These are phyloP conservation scores for Eucalyptus polyanthemos DNA, from an alignment of 345 rosid genomes.

Conservation along the genomic window DNA sequence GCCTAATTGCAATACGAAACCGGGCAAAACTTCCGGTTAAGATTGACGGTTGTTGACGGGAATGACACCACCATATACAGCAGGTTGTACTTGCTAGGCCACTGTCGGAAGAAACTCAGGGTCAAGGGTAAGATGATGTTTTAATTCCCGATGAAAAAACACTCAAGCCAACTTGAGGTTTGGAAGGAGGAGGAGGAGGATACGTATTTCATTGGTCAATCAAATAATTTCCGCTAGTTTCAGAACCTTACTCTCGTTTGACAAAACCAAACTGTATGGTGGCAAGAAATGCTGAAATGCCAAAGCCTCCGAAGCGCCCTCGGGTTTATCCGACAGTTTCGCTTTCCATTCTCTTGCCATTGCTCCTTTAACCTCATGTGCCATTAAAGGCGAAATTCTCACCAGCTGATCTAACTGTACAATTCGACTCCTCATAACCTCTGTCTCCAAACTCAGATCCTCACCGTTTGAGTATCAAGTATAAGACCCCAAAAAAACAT, in stretches of 20 bases:
- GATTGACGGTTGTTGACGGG: neutral
- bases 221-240: slow-evolving; percentile 1
- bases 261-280: slow-evolving; percentile 14
- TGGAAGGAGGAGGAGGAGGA: neutral
- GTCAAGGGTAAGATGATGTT: neutral
- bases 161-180: neutral
- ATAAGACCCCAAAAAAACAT: slow-evolving; percentile 21
- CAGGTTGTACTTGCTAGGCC: neutral
- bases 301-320: slow-evolving; percentile 15
- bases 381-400: slow-evolving; percentile 7
- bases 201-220: neutral
- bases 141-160: neutral
- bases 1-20: neutral
- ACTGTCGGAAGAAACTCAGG: neutral
- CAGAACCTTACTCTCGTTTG: slow-evolving; percentile 3
- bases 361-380: slow-evolving; percentile 11
- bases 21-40: neutral
- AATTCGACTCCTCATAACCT: slow-evolving; percentile 13
- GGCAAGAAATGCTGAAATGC: slow-evolving; percentile 19
- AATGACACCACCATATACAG: neutral
- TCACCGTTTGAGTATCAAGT: slow-evolving; percentile 2
- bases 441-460: neutral
- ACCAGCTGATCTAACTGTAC: slow-evolving; percentile 25
- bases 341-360: slow-evolving; percentile 20
- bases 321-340: neutral